phyloP scores from a whole-genome alignment of 2,329 filamentous ascomycete genomes.

The Paecilomyces dactylethromorphus region DNA sequence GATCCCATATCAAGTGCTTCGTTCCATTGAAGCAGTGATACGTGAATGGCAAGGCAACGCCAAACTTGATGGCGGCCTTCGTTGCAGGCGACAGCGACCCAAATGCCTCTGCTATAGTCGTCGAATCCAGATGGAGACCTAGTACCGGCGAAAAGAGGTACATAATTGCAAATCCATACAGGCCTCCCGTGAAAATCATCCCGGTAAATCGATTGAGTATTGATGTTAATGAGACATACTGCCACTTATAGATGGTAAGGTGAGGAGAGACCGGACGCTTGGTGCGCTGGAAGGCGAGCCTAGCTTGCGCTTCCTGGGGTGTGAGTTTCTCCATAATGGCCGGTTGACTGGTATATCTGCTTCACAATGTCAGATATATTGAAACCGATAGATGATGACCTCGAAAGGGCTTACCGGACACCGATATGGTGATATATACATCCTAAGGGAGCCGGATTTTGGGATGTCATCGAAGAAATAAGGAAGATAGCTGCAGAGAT shows the following conservation, averaged over 20 bases:
- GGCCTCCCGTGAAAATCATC: slow-evolving; percentile 56
- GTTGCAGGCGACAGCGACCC: slow-evolving; percentile 49
- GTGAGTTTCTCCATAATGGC: not conserved
- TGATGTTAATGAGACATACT: slow-evolving; percentile 70
- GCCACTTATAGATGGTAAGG: slow-evolving; percentile 71
- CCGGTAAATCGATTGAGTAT: slow-evolving; percentile 75
- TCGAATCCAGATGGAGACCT: slow-evolving; percentile 58
- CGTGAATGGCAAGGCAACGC: slow-evolving; percentile 54
- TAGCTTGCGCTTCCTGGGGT: not conserved
- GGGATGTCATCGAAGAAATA: not conserved
- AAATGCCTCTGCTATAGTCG: slow-evolving; percentile 53
- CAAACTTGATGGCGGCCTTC: slow-evolving; percentile 51
- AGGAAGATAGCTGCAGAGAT: not conserved
- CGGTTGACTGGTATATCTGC: not conserved
- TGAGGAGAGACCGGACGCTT: slow-evolving; percentile 74
- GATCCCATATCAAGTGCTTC: slow-evolving; percentile 61
- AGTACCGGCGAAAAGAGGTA: slow-evolving; percentile 71
- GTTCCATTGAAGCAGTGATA: slow-evolving; percentile 60
- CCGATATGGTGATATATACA: not conserved
- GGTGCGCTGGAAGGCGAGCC: slow-evolving; percentile 69
- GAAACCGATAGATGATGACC: not conserved
- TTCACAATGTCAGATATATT: not conserved
- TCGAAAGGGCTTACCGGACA: not conserved
- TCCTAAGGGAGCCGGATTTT: not conserved
- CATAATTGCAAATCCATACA: slow-evolving; percentile 69